A percentile compares a stretch with the other conserved stretches of the same genome.
phyloP scores from a whole-genome alignment of 345 rosid species.

The Turritis glabra region DNA sequence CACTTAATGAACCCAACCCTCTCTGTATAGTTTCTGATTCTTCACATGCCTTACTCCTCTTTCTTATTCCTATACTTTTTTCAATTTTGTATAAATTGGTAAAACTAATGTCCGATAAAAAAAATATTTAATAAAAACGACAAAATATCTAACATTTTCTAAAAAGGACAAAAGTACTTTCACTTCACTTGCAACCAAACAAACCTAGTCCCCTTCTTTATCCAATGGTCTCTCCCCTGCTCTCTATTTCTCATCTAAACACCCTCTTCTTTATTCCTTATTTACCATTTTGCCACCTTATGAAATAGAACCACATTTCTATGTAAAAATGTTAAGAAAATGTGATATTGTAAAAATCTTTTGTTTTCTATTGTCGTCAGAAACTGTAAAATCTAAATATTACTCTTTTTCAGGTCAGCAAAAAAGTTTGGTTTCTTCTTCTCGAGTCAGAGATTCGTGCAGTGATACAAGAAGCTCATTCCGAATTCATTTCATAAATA shows the following conservation, averaged over 20 bases:
- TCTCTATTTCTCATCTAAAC: conserved; percentile 28
- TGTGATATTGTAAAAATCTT: not conserved
- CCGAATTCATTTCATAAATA: conserved; percentile 16
- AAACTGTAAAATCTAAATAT: not conserved
- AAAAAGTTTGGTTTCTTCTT: conserved; percentile 19
- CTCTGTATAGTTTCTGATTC: conserved; percentile 40
- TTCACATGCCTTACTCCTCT: conserved; percentile 39
- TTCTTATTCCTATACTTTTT: not conserved
- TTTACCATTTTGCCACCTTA: conserved; percentile 23
- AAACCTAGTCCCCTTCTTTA: conserved; percentile 45
- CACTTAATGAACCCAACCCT: conserved; percentile 36
- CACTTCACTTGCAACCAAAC: conserved; percentile 42
- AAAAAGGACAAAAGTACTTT: conserved; percentile 39
- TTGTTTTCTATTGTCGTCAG: not conserved
- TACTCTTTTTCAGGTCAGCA: conserved; percentile 14
- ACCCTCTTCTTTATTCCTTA: conserved; percentile 26
- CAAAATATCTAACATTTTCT: conserved; percentile 10
- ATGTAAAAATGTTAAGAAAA: not conserved
- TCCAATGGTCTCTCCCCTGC: conserved; percentile 40
- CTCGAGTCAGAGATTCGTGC: conserved; percentile 32
- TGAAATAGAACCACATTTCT: not conserved
- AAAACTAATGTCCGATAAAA: not conserved
- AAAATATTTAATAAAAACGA: not conserved
- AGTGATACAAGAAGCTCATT: conserved; percentile 30
- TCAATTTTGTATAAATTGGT: not conserved